phyloP scores from a whole-genome alignment of 2,329 filamentous ascomycete genomes.

The Monosporascus sp. region DNA sequence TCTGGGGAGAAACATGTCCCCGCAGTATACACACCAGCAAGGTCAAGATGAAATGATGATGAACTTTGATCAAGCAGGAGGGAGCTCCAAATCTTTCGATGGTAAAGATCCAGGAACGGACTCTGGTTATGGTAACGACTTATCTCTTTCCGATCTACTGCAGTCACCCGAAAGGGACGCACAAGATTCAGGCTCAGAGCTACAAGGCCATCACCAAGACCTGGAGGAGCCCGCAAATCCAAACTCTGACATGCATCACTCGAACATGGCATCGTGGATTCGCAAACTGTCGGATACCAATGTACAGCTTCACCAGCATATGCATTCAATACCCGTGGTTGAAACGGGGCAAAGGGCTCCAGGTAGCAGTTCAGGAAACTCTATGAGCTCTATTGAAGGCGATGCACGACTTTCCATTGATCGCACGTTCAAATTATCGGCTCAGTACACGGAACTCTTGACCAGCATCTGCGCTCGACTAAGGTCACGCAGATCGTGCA shows the following conservation, averaged over 20 bases:
- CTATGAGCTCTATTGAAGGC: background rate
- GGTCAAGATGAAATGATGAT: too few relatives aligned
- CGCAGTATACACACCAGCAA: too few relatives aligned
- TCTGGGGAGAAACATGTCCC: too few relatives aligned
- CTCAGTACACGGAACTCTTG: background rate
- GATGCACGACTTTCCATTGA: background rate
- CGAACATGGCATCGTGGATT: background rate
- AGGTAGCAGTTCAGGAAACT: background rate
- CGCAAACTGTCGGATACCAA: background rate
- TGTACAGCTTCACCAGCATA: background rate
- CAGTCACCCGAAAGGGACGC: background rate
- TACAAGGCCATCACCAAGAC: background rate
- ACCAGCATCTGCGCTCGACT: background rate
- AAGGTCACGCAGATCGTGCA: background rate
- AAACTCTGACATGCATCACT: too few relatives aligned
- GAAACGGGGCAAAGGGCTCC: background rate
- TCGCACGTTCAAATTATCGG: background rate
- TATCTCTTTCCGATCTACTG: background rate
- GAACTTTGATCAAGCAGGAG: too few relatives aligned
- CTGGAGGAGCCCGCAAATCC: background rate
- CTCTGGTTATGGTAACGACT: background rate
- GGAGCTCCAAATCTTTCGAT: too few relatives aligned
- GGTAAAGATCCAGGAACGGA: too few relatives aligned
- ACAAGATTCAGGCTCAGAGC: background rate
- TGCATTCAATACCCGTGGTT: background rate